Conservation (phyloP, 768 basidiomycete species). For the Kwoniella newhampshirensis region DNA sequence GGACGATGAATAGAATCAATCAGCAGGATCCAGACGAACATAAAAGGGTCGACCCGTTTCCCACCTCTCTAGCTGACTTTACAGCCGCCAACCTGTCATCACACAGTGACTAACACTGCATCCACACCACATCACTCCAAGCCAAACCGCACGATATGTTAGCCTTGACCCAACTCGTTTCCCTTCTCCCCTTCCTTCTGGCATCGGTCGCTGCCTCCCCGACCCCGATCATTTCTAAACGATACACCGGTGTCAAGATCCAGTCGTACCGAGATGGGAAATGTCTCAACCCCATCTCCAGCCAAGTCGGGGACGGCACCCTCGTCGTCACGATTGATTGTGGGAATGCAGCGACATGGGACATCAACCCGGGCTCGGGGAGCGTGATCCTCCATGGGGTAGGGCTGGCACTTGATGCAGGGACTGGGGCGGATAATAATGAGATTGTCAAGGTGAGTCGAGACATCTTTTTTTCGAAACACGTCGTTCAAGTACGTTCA, state of each 20-base stretch:
- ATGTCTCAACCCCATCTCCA: slow-evolving; percentile 13
- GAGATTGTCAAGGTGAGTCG: slow-evolving; percentile 25
- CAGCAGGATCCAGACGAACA: too few relatives aligned
- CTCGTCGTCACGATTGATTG: slow-evolving; percentile 13
- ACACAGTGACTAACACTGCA: too few relatives aligned
- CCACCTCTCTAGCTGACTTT: too few relatives aligned
- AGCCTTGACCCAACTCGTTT: slow-evolving; percentile 17
- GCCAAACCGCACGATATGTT: too few relatives aligned
- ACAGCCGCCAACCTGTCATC: too few relatives aligned
- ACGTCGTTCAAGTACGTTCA: too few relatives aligned
- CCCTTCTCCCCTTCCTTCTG: slow-evolving; percentile 15
- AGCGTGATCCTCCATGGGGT: slow-evolving; percentile 14
- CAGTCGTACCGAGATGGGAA: slow-evolving; percentile 15
- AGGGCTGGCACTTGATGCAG: slow-evolving; percentile 18
- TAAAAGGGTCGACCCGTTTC: too few relatives aligned
- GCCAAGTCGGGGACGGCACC: background rate
- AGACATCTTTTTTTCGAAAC: too few relatives aligned
- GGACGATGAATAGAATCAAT: too few relatives aligned
- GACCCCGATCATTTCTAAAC: background rate
- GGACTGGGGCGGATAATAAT: slow-evolving; percentile 12
- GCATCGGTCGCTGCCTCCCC: slow-evolving; percentile 3
- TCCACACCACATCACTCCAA: too few relatives aligned
- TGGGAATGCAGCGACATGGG: slow-evolving; percentile 13
- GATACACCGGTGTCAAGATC: slow-evolving; percentile 19
- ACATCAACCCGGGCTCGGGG: slow-evolving; percentile 22